Percentiles rank a stretch among this genome's conserved stretches.
phyloP scores from a whole-genome alignment of 169 alveolate species.

The Babesia microti region DNA sequence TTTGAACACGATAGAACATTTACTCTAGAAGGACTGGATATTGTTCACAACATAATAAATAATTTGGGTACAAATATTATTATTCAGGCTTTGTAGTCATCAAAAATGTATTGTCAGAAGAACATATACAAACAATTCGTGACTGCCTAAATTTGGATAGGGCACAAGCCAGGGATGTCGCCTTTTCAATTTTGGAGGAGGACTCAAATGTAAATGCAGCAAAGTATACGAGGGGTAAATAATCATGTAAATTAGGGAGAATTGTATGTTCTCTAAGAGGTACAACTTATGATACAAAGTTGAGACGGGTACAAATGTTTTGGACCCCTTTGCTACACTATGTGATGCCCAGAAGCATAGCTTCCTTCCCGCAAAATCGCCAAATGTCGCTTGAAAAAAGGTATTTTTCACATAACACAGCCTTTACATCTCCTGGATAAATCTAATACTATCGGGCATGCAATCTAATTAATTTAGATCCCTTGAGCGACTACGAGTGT shows the following conservation, averaged over 20 bases:
- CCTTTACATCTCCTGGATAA: conserved; percentile 20
- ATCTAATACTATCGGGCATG: conserved; percentile 29
- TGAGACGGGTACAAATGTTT: conserved; percentile 28
- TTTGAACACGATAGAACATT: no score
- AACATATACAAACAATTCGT: conserved; percentile 10
- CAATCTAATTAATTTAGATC: conserved; percentile 3
- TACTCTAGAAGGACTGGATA: no score
- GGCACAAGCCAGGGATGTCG: conserved; percentile 20
- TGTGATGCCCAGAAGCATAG: no score
- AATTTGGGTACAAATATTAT: background rate
- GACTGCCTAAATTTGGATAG: background rate
- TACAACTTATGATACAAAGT: conserved; percentile 11
- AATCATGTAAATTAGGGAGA: conserved; percentile 6
- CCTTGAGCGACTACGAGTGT: conserved; percentile 36
- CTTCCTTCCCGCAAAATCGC: no score
- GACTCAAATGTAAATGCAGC: conserved; percentile 34
- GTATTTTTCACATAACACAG: background rate
- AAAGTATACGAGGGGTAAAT: conserved; percentile 37
- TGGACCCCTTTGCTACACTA: conserved; percentile 41
- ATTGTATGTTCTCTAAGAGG: conserved; percentile 31
- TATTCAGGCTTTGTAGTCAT: conserved; percentile 33
- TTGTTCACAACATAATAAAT: conserved; percentile 9
- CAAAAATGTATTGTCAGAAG: conserved; percentile 22
- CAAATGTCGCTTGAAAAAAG: background rate
- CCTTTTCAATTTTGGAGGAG: conserved; percentile 14